Base-by-base conservation (phyloP, 139 green algal species). In the Chlamydomonas incerta region DNA sequence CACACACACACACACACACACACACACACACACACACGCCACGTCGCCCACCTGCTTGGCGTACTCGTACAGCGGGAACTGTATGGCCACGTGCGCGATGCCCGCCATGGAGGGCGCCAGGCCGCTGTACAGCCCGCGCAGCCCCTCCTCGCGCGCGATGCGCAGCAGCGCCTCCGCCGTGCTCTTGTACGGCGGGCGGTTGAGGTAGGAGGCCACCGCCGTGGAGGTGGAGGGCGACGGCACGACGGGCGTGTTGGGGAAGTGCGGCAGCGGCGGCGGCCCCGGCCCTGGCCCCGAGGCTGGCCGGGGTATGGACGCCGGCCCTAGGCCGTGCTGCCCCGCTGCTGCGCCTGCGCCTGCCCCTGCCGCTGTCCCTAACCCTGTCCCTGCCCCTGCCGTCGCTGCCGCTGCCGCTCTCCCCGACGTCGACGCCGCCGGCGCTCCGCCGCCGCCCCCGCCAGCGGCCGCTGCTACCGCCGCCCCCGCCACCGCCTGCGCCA, bases 51-150 rank as follows among this genome's bases (percentile, higher is more conserved):
- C 74, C 73, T 82, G 55, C 90, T 99, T 99, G 41, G 95, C 74
- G 6, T 82, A 82, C 89, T 99, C 97, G 74, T 99, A 99, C 88
- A 99, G 85, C 3, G 97, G 97, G 82, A 99, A 98, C 93, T 99
- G 97, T 47, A 99, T 97, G 4, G 94, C 95, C 29, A 99, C 97
- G 76, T 99, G 97, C 60, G 92, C 88, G 23, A 99, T 95, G 26
- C 97, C 97, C 24, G 96, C 90, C 65, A 99, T 88, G 11, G 95
- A 97, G 15, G 97, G 97, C 0, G 93, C 92, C 65, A 99, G 87
- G 29, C 97, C 97, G 80, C 92, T 96, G 92, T 99, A 99, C 71
- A 99, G 89, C 15, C 96, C 96, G 26, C 71, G 60, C 46, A 99
- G 57, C 3, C 97, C 97, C 87, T 99, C 97, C 82, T 99, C 94